Evolutionary conservation across 75 land plant species (phyloP), one percentile per base, ranked within the genome.

Genomic region (Pinus taeda): DNA sequence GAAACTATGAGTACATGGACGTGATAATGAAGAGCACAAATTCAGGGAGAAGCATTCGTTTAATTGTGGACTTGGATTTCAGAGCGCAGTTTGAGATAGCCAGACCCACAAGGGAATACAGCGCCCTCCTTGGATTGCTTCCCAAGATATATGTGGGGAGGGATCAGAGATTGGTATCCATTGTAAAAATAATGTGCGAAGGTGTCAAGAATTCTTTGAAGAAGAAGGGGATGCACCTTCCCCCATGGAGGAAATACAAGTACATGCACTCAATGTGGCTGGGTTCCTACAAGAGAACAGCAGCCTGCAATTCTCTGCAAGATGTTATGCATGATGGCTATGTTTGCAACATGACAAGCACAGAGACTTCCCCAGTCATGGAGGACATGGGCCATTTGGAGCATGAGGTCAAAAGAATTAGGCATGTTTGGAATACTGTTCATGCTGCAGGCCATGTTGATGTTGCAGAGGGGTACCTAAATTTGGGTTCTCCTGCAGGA

Each of bases 11-110:
- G 56, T 75, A 78, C 69, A 60, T 75, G 15, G 81, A 79, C 33
- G 81, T 79, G 18, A 3, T 76, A 8, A 30, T 75, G 58, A 61
- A 77, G 1, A 45, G 17, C 20, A 36, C 71, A 37, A 60, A 39
- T 15, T 21, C 75, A 57, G 17, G 26, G 4, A 24, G 59, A 22
- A 36, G 21, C 7, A 29, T 13, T 22, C 72, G 81, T 4, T 12
- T 75, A 20, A 12, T 75, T 18, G 81, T 79, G 56, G 81, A 79
- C 56, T 57, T 75, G 22, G 81, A 61, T 58, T 79, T 79, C 79
- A 30, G 57, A 55, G 65, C 33, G 0, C 79, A 79, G 64, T 79
- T 79, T 60, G 79, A 79, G 79, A 79, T 79, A 22, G 81, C 81
- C 3, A 53, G 78, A 29, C 81, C 81, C 56, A 79, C 80, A 3